A percentile compares a stretch with the other conserved stretches of the same genome.
Evolutionary conservation across 1,284 basidiomycete species (phyloP).

Genomic region (Moniliella sp.): DNA sequence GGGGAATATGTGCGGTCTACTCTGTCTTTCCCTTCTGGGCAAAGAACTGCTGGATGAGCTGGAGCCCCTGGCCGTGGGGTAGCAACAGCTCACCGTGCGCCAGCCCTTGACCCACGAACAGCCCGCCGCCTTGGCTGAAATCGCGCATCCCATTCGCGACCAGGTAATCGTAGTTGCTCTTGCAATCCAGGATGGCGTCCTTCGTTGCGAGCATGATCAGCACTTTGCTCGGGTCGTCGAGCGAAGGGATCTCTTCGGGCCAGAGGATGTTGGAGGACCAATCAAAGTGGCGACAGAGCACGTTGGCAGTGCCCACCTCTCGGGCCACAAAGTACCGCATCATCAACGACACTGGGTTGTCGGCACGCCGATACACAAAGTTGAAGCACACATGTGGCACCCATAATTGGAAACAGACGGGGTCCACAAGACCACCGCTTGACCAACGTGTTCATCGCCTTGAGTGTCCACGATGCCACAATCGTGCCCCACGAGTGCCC

Average conservation of each 20-base stretch:
- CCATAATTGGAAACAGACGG: too few relatives aligned
- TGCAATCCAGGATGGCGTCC: slow-evolving; percentile 16
- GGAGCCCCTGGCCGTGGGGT: too few relatives aligned
- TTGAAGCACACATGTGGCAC: slow-evolving; percentile 18
- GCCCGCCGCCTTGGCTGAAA: slow-evolving; percentile 2
- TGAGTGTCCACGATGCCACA: slow-evolving; percentile 21
- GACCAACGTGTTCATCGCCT: too few relatives aligned
- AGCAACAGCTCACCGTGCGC: slow-evolving; percentile 17
- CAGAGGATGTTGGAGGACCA: slow-evolving; percentile 23
- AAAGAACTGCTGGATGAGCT: too few relatives aligned
- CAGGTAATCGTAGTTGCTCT: slow-evolving; percentile 13
- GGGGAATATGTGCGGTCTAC: too few relatives aligned
- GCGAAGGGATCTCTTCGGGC: slow-evolving; percentile 15
- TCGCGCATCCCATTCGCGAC: slow-evolving; percentile 10
- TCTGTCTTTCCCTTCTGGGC: too few relatives aligned
- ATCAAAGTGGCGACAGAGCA: slow-evolving; percentile 21
- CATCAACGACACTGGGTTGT: slow-evolving; percentile 14
- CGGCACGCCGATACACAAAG: slow-evolving; percentile 19
- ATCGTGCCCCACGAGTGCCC: slow-evolving; percentile 29
- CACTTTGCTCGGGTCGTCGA: slow-evolving; percentile 6
- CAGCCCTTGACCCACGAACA: slow-evolving; percentile 6
- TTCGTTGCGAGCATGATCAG: slow-evolving; percentile 17
- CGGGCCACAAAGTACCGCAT: slow-evolving; percentile 24
- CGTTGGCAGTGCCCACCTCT: slow-evolving; percentile 19
- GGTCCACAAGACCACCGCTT: too few relatives aligned